Evolutionary conservation across 2,329 filamentous ascomycete species (phyloP).

Genomic region (Ophiostoma sp.): DNA sequence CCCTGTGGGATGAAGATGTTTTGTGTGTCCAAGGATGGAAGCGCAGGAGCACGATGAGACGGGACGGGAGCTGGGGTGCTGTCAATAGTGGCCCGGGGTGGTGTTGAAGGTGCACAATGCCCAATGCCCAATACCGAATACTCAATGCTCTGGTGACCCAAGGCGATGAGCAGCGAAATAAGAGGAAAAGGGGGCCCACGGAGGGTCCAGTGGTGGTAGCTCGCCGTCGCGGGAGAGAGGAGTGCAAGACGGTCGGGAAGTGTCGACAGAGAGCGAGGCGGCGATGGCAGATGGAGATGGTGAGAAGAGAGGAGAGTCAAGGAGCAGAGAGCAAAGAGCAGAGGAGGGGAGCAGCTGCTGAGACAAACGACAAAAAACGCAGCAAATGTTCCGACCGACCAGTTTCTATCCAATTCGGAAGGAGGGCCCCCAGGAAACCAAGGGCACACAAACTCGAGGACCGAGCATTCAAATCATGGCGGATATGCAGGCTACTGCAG

Average conservation of each 20-base stretch:
- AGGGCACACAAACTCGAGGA: conserved; percentile 4
- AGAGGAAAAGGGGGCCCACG: background rate
- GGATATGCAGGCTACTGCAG: conserved; percentile 3
- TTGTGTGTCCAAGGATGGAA: background rate
- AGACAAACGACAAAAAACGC: background rate
- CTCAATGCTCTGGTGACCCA: background rate
- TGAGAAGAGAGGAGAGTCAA: background rate
- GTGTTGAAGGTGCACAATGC: background rate
- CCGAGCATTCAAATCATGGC: conserved; percentile 9
- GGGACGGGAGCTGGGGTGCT: background rate
- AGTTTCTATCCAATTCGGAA: background rate
- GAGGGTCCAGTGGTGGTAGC: background rate
- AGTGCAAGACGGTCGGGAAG: background rate
- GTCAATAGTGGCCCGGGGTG: background rate
- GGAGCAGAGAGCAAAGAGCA: background rate
- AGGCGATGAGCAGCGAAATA: background rate
- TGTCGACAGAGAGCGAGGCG: background rate
- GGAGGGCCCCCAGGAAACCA: conserved; percentile 3
- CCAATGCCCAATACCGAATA: too few species aligned
- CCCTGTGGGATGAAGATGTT: background rate
- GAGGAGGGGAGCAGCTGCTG: background rate
- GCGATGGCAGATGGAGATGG: background rate
- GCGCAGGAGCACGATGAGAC: background rate
- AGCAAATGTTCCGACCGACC: background rate
- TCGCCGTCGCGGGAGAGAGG: background rate